A percentile compares a stretch with the other conserved stretches of the same genome.
phyloP scores from a whole-genome alignment of 2,329 filamentous ascomycete species.

The Mycocentrospora acerina region DNA sequence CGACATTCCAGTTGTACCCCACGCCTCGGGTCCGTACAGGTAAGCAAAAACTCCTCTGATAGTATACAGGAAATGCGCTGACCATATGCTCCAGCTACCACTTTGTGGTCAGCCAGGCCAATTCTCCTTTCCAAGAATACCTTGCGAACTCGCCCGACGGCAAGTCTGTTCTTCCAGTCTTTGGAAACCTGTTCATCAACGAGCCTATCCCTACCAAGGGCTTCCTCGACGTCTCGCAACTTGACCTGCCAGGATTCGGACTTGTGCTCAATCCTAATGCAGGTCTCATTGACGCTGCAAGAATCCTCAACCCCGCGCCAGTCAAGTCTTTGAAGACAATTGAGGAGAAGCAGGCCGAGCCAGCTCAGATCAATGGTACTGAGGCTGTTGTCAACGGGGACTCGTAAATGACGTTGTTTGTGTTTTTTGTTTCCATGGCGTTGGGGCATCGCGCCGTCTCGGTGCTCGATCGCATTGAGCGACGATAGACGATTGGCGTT shows the following conservation, averaged over 20 bases:
- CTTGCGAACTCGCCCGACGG: constrained; percentile 91
- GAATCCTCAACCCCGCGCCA: constrained; percentile 69
- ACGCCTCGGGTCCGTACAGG: constrained; percentile 89
- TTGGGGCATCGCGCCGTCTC: too few relatives aligned
- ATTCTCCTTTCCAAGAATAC: constrained; percentile 95
- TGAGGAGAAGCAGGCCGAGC: constrained; percentile 24
- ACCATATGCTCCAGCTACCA: constrained; percentile 60
- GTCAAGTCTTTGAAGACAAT: constrained; percentile 41
- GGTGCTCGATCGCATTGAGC: too few relatives aligned
- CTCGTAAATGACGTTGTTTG: too few relatives aligned
- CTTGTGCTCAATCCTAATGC: constrained; percentile 81
- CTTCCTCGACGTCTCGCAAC: constrained; percentile 73
- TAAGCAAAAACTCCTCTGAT: too few relatives aligned
- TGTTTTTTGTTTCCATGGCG: too few relatives aligned
- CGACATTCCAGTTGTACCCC: constrained; percentile 92
- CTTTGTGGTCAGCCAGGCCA: constrained; percentile 90
- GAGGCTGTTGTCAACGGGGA: too few relatives aligned
- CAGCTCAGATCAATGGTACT: constrained; percentile 1
- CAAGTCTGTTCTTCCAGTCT: constrained; percentile 85
- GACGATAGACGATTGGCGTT: too few relatives aligned
- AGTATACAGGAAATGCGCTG: too few relatives aligned
- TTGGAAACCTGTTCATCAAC: constrained; percentile 86
- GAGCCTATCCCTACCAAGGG: constrained; percentile 86
- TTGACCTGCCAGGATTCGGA: constrained; percentile 90
- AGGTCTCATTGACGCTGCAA: constrained; percentile 74